A percentile compares a stretch with the other conserved stretches of the same genome.
Conservation (phyloP, 805 yeast species). For the Kodamaea laetipori region DNA sequence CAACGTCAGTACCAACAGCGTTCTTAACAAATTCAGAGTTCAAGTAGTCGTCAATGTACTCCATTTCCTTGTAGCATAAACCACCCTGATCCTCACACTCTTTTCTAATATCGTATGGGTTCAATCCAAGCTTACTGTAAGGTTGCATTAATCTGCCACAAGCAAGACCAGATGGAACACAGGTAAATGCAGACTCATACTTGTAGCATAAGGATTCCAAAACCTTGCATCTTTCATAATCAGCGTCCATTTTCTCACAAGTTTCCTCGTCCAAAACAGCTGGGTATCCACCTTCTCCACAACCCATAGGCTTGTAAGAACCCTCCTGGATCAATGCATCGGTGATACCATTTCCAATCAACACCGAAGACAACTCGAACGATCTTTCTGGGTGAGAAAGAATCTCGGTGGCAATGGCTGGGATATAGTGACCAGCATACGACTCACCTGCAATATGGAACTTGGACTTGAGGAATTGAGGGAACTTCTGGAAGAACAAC, state of each 20-base stretch:
- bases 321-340: constrained; percentile 43
- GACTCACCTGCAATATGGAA: constrained; percentile 32
- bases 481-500: constrained; percentile 28
- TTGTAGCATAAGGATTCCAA: constrained; percentile 35
- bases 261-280: constrained; percentile 34
- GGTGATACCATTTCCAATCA: constrained; percentile 49
- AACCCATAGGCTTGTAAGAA: constrained; percentile 46
- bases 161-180: constrained; percentile 40
- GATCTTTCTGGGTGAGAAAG: constrained; percentile 24
- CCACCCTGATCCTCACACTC: constrained; percentile 50
- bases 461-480: constrained; percentile 20
- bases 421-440: constrained; percentile 30
- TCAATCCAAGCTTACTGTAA: constrained; percentile 51
- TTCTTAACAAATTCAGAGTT: constrained; percentile 55
- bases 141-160: constrained; percentile 36
- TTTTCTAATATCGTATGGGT: constrained; percentile 64
- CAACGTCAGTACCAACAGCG: constrained; percentile 58
- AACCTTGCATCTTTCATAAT: constrained; percentile 36
- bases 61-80: constrained; percentile 54
- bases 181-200: constrained; percentile 33
- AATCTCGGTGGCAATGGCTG: constrained; percentile 25
- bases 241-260: constrained; percentile 38
- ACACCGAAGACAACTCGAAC: constrained; percentile 37
- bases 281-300: constrained; percentile 46
- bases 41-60: constrained; percentile 52